Conservation (phyloP, 208 protist genomes). For the Strigomonas galati region DNA sequence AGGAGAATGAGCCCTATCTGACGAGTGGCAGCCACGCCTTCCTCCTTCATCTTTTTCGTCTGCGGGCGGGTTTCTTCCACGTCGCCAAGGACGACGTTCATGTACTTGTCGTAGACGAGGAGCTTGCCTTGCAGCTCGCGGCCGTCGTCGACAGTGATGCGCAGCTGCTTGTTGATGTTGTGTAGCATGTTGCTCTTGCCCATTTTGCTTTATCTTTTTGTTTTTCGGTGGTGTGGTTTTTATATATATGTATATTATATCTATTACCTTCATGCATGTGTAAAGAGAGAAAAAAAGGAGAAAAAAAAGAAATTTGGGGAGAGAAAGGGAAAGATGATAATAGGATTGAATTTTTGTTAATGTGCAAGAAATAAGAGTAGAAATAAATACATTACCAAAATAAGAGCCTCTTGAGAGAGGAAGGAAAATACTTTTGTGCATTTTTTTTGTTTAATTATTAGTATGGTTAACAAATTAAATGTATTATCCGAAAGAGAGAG, state of each 20-base stretch:
- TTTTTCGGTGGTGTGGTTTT: slow-evolving; percentile 16
- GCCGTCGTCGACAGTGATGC: slow-evolving; percentile 68
- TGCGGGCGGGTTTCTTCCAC: slow-evolving; percentile 48
- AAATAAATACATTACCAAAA: too few species aligned
- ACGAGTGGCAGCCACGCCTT: slow-evolving; percentile 48
- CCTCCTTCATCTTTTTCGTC: slow-evolving; percentile 66
- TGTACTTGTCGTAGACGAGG: slow-evolving; percentile 83
- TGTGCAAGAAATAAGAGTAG: too few species aligned
- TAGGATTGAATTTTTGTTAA: background rate
- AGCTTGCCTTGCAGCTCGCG: slow-evolving; percentile 70
- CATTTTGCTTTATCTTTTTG: slow-evolving; percentile 30
- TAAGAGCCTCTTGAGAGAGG: too few species aligned
- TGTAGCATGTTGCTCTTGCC: slow-evolving; percentile 67
- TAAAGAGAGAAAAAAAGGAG: background rate
- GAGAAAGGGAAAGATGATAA: slow-evolving; percentile 10
- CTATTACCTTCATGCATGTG: too few species aligned
- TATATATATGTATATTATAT: slow-evolving; percentile 18
- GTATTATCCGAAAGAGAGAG: slow-evolving; percentile 6
- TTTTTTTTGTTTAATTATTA: slow-evolving; percentile 13
- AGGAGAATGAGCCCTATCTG: slow-evolving; percentile 73
- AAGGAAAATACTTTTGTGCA: background rate
- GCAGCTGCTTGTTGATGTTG: slow-evolving; percentile 81
- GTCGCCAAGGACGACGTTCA: slow-evolving; percentile 85
- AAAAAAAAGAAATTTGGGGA: slow-evolving; percentile 11
- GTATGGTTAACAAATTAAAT: slow-evolving; percentile 4